These are phyloP conservation scores for Botrytis cinerea DNA, from an alignment of 2,329 filamentous ascomycete genomes.

Conservation along the genomic window DNA sequence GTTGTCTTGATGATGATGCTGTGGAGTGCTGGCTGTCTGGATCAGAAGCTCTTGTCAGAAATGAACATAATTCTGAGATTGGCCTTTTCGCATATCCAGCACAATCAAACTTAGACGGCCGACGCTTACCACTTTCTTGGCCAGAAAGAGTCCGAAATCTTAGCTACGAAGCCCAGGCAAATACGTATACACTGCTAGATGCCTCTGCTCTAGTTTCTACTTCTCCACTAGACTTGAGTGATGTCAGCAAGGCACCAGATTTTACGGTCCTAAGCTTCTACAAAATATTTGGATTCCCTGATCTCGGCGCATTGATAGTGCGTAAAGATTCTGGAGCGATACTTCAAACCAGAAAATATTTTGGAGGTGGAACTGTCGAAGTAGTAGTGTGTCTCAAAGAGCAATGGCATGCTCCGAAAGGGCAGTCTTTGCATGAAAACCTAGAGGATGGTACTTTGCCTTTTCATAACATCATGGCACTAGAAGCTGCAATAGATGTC, in stretches of 20 bases:
- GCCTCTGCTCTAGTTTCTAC: conserved; percentile 81
- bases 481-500: conserved; percentile 71
- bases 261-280: conserved; percentile 89
- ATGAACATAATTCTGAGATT: conserved; percentile 30
- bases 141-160: conserved; percentile 49
- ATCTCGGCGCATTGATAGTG: conserved; percentile 83
- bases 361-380: conserved; percentile 93
- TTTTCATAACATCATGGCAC: conserved; percentile 84
- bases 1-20: conserved; percentile 66
- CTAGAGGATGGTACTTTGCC: conserved; percentile 91
- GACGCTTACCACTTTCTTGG: conserved; percentile 73
- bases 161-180: conserved; percentile 31
- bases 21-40: conserved; percentile 65
- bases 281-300: conserved; percentile 97
- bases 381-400: conserved; percentile 78
- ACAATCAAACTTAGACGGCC: conserved; percentile 62
- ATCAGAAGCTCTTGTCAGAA: conserved; percentile 39
- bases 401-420: conserved; percentile 81
- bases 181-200: conserved; percentile 72
- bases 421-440: conserved; percentile 70
- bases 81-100: conserved; percentile 68
- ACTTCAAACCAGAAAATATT: conserved; percentile 73
- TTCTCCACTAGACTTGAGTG: conserved; percentile 69
- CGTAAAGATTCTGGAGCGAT: conserved; percentile 66
- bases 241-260: conserved; percentile 67